phyloP scores from a whole-genome alignment of 805 yeast species.

The Starmerella davenportii region DNA sequence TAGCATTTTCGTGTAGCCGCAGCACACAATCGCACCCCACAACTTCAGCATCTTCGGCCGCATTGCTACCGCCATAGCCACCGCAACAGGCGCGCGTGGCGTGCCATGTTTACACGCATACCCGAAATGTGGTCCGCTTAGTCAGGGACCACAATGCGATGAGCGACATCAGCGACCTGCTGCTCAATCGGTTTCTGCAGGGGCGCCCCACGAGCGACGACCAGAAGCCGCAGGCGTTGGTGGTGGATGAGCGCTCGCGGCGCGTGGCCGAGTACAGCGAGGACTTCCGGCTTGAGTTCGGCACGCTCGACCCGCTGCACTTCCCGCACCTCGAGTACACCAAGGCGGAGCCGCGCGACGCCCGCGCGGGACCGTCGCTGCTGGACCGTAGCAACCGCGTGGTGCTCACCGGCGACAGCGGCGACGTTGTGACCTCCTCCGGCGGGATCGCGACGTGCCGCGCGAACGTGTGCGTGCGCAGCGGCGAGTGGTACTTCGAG shows the following conservation, averaged over 20 bases:
- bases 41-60: no score
- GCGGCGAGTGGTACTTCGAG: slow-evolving; percentile 80
- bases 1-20: no score
- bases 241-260: background rate
- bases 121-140: no score
- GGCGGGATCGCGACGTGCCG: slow-evolving; percentile 34
- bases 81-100: no score
- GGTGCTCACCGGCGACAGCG: background rate
- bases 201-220: background rate
- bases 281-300: slow-evolving; percentile 9
- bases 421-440: background rate
- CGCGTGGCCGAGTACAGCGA: no score
- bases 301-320: slow-evolving; percentile 5
- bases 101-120: no score
- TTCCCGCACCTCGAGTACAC: slow-evolving; percentile 12
- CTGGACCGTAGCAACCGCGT: background rate
- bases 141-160: no score
- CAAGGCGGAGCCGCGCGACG: slow-evolving; percentile 8
- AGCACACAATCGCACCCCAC: no score
- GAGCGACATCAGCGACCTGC: background rate
- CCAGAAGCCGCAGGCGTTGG: background rate
- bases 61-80: no score
- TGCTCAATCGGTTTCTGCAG: background rate
- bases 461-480: slow-evolving; percentile 45
- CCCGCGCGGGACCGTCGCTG: slow-evolving; percentile 4